phyloP scores from a whole-genome alignment of 2,329 filamentous ascomycete species.

The Colletotrichum horii region DNA sequence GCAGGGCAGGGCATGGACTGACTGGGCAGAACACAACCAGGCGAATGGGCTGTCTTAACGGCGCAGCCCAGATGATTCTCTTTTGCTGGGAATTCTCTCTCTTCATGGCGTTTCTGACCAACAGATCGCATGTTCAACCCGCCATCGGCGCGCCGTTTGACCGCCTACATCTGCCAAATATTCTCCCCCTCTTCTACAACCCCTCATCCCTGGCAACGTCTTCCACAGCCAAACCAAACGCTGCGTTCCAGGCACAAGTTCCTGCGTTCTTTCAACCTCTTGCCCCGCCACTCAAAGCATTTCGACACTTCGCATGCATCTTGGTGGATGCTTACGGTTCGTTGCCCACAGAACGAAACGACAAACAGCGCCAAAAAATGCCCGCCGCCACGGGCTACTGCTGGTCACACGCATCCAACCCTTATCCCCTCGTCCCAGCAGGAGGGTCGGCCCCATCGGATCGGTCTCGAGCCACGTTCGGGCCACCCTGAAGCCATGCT shows the following conservation, averaged over 20 bases:
- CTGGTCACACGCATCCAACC: slow-evolving; percentile 1
- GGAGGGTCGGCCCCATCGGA: slow-evolving; percentile 9
- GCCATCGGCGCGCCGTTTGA: neutral
- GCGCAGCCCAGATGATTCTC: neutral
- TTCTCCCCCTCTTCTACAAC: neutral
- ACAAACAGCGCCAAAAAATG: neutral
- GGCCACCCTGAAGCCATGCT: slow-evolving; percentile 13
- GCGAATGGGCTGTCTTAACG: neutral
- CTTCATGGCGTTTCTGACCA: neutral
- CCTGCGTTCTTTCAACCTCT: neutral
- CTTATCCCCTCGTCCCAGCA: slow-evolving; percentile 1
- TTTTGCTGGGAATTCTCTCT: neutral
- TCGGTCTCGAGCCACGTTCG: slow-evolving; percentile 15
- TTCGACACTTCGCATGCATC: neutral
- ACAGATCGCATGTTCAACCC: neutral
- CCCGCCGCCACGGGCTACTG: neutral
- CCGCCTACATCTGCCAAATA: neutral
- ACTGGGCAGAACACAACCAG: neutral
- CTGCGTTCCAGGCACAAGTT: slow-evolving; percentile 1
- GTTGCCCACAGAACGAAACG: neutral
- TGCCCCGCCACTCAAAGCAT: neutral
- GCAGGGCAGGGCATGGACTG: neutral
- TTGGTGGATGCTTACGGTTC: neutral
- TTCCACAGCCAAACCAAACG: neutral
- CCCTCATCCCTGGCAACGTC: neutral